These are phyloP conservation scores for Colletotrichum sp. DNA, from an alignment of 2,329 filamentous ascomycete species.

Conservation along the genomic window DNA sequence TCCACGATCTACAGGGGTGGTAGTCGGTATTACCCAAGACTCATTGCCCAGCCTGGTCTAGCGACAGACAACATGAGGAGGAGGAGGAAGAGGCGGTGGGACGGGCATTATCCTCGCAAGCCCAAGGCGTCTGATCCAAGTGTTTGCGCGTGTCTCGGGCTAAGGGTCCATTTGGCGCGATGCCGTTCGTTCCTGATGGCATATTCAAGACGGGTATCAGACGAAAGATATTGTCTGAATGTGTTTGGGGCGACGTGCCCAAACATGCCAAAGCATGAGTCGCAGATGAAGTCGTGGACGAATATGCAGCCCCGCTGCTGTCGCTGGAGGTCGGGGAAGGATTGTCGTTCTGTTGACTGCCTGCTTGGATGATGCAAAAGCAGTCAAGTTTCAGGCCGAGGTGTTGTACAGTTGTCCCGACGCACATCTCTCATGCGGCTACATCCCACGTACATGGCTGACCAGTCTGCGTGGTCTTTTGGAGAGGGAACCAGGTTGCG, in stretches of 20 bases:
- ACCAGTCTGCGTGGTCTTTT: background rate
- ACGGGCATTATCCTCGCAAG: constrained; percentile 11
- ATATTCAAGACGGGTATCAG: background rate
- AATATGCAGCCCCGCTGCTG: background rate
- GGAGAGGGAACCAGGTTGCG: background rate
- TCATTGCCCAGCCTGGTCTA: background rate
- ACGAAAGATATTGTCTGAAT: background rate
- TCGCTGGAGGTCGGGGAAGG: background rate
- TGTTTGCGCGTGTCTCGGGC: background rate
- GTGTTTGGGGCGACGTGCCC: background rate
- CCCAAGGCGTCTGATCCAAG: background rate
- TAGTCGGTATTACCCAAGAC: background rate
- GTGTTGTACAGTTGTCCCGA: background rate
- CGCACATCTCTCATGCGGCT: constrained; percentile 12
- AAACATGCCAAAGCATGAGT: background rate
- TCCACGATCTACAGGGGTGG: constrained; percentile 1
- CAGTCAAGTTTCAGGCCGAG: constrained; percentile 8
- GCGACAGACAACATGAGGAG: background rate
- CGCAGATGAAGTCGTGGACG: background rate
- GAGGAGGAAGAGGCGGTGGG: constrained; percentile 7
- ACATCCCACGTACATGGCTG: background rate
- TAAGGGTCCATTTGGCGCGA: background rate
- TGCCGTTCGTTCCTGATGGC: background rate
- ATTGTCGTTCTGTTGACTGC: background rate
- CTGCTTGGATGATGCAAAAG: background rate